Percentiles rank a stretch among this genome's conserved stretches.
Conservation (phyloP, 805 yeast species). For the Debaryomyces hansenii region DNA sequence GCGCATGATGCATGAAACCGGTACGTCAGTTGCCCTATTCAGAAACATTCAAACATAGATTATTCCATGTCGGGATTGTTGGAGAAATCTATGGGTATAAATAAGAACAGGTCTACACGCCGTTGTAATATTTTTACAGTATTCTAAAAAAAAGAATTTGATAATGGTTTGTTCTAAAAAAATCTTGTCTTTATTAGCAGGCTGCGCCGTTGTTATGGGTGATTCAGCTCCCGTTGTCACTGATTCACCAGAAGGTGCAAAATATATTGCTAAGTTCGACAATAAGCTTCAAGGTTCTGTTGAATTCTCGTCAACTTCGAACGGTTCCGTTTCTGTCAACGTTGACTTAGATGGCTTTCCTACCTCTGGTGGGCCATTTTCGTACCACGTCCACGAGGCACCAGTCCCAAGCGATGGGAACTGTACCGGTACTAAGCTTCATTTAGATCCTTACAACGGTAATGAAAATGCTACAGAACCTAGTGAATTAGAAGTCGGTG, state of each 20-base stretch:
- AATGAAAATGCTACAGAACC: slow-evolving; percentile 19
- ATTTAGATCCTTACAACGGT: slow-evolving; percentile 42
- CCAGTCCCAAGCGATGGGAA: slow-evolving; percentile 39
- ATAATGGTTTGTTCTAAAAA: slow-evolving; percentile 10
- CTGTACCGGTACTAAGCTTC: slow-evolving; percentile 36
- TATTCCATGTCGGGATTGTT: too few species aligned
- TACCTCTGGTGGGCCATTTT: slow-evolving; percentile 35
- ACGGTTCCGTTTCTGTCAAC: slow-evolving; percentile 33
- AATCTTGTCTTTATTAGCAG: slow-evolving; percentile 6
- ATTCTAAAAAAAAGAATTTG: neutral
- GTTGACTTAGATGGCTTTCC: slow-evolving; percentile 37
- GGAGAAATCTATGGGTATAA: too few species aligned
- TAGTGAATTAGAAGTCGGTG: slow-evolving; percentile 33
- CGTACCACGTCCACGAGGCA: slow-evolving; percentile 38
- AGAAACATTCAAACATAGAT: too few species aligned
- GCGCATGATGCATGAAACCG: neutral
- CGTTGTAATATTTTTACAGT: neutral
- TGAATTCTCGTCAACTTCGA: slow-evolving; percentile 24
- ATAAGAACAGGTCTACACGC: too few species aligned
- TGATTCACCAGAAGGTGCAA: slow-evolving; percentile 29
- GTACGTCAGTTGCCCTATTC: too few species aligned
- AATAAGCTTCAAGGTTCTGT: slow-evolving; percentile 29
- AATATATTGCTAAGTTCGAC: slow-evolving; percentile 28
- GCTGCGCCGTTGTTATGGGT: slow-evolving; percentile 6
- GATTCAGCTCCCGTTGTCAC: slow-evolving; percentile 25